Evolutionary conservation across 257 asterid species (phyloP).

Genomic region (Coffea eugenioides): DNA sequence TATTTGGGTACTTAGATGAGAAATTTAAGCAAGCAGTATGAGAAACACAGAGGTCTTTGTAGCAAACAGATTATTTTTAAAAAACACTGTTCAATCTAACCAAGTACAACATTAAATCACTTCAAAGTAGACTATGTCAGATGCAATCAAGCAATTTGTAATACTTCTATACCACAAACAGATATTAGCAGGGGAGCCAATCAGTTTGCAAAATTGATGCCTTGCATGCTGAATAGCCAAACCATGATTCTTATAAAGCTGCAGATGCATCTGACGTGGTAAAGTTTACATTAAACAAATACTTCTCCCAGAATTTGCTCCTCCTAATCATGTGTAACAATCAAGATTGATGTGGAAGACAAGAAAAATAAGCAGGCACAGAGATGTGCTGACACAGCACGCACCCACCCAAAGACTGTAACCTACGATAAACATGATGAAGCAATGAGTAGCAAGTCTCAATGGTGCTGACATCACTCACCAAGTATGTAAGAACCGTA

Average conservation of each 20-base stretch:
- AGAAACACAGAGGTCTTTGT: not conserved
- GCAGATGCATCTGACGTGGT: not conserved
- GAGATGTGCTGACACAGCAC: not conserved
- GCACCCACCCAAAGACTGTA: not conserved
- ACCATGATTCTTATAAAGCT: not conserved
- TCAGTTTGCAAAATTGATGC: not conserved
- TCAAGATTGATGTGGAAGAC: not conserved
- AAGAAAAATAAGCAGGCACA: not conserved
- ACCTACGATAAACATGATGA: not conserved
- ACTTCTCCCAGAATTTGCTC: not conserved
- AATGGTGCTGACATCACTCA: slow-evolving; percentile 29
- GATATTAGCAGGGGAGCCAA: not conserved
- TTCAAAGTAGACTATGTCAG: not conserved
- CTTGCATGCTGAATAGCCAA: not conserved
- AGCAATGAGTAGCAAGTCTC: not conserved
- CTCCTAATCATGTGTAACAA: not conserved
- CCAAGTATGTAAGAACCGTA: slow-evolving; percentile 57
- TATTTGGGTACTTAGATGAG: not conserved
- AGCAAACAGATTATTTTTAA: too few species aligned
- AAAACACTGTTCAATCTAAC: too few species aligned
- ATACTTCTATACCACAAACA: not conserved
- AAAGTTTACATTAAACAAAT: not conserved
- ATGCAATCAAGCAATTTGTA: not conserved
- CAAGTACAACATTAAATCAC: not conserved
- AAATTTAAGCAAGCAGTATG: not conserved